These are phyloP conservation scores for Syzygium jambos DNA, from an alignment of 345 rosid species.

Conservation along the genomic window DNA sequence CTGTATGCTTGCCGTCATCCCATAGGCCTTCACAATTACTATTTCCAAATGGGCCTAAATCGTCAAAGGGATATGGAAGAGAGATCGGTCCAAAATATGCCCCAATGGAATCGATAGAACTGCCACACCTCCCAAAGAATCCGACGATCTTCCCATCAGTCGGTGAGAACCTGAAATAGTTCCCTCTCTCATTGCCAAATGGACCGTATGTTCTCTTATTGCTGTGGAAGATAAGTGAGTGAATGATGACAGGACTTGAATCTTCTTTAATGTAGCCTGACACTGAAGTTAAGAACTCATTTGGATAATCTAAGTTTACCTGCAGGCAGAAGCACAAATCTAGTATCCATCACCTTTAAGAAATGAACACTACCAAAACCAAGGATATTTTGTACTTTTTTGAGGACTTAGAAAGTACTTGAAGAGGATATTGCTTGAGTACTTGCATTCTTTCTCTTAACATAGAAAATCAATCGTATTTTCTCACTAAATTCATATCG, in stretches of 20 bases:
- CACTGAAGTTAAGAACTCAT: neutral
- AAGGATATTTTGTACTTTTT: neutral
- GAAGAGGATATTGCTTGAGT: neutral
- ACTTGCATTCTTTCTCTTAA: too few relatives aligned
- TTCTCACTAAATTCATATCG: neutral
- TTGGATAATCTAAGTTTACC: neutral
- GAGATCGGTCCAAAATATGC: neutral
- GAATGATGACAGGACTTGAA: neutral
- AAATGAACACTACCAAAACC: neutral
- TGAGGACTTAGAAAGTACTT: neutral
- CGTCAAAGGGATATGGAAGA: neutral
- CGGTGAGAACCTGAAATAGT: neutral
- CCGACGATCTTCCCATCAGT: neutral
- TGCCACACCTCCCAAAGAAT: neutral
- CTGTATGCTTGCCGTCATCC: neutral
- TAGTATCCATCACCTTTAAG: neutral
- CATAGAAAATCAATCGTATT: too few relatives aligned
- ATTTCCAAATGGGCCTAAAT: slow-evolving; percentile 1
- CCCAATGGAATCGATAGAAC: neutral
- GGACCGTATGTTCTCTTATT: neutral
- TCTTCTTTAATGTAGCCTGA: neutral
- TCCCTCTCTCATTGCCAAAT: neutral
- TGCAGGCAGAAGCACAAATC: neutral
- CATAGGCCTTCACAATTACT: neutral
- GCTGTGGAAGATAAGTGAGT: neutral